Conservation (phyloP, 306 rosid genomes). For the Macrotyloma uniflorum region DNA sequence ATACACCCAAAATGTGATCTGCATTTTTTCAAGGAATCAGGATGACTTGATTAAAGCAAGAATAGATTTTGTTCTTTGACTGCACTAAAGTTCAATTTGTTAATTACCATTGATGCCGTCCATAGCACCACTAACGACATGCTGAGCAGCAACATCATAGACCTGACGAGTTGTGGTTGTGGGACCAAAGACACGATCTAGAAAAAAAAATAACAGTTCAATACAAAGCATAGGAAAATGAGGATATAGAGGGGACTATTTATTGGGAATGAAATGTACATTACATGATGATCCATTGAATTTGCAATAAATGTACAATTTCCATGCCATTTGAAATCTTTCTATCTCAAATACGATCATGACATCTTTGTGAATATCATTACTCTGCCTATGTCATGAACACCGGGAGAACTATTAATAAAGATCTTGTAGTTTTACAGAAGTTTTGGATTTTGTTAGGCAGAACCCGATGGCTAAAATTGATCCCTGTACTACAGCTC, state of each 20-base stretch:
- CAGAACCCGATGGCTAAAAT: slow-evolving; percentile 3
- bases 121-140: slow-evolving; percentile 91
- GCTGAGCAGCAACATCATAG: slow-evolving; percentile 96
- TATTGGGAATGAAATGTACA: slow-evolving; percentile 10
- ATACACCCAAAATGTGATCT: slow-evolving; percentile 11
- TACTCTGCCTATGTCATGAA: slow-evolving; percentile 3
- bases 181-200: slow-evolving; percentile 97
- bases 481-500: slow-evolving; percentile 16
- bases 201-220: slow-evolving; percentile 33
- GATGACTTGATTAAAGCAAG: slow-evolving; percentile 21
- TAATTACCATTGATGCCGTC: slow-evolving; percentile 92
- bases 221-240: slow-evolving; percentile 25
- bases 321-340: slow-evolving; percentile 5
- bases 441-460: slow-evolving; percentile 4
- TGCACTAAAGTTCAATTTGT: slow-evolving; percentile 36
- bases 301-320: slow-evolving; percentile 19
- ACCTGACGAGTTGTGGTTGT: slow-evolving; percentile 97
- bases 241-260: not conserved
- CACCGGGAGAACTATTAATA: not conserved
- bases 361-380: slow-evolving; percentile 1
- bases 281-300: not conserved
- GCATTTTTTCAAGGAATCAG: slow-evolving; percentile 21
- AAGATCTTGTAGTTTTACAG: slow-evolving; percentile 12
- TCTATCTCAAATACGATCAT: slow-evolving; percentile 16
- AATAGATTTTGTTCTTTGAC: slow-evolving; percentile 22